These are phyloP conservation scores for Fusarium robinianum DNA, from an alignment of 2,329 filamentous ascomycete species.

Conservation along the genomic window DNA sequence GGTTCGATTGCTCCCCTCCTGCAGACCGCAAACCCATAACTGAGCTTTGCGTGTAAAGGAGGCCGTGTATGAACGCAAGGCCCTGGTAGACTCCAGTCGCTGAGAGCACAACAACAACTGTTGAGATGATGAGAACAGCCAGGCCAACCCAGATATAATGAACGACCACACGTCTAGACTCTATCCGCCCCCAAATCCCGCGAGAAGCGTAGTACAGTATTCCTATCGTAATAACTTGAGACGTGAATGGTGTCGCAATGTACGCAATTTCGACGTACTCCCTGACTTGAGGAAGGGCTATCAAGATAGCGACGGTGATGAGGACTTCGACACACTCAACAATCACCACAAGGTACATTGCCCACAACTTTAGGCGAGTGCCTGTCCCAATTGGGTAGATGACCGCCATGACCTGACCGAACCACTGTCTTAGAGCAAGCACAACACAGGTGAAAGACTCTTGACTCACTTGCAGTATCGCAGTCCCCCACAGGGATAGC, in stretches of 20 bases:
- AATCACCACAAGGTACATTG: neutral
- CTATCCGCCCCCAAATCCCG: neutral
- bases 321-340: neutral
- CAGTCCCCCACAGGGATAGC: slow-evolving; percentile 1
- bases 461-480: neutral
- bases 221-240: neutral
- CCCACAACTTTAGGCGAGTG: neutral
- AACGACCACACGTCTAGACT: neutral
- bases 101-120: neutral
- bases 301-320: neutral
- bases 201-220: neutral
- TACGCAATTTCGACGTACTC: neutral
- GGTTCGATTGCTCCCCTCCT: neutral
- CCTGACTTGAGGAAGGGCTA: neutral
- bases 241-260: neutral
- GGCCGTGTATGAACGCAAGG: neutral
- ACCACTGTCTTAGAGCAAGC: neutral
- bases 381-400: neutral
- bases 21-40: slow-evolving; percentile 2
- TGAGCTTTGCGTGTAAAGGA: slow-evolving; percentile 1
- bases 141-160: neutral
- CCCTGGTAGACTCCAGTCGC: neutral
- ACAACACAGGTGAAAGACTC: neutral
- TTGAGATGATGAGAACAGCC: neutral
- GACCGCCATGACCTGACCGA: neutral